Base-by-base conservation (phyloP, 805 yeast genomes). In the Saccharomycopsis sp. region DNA sequence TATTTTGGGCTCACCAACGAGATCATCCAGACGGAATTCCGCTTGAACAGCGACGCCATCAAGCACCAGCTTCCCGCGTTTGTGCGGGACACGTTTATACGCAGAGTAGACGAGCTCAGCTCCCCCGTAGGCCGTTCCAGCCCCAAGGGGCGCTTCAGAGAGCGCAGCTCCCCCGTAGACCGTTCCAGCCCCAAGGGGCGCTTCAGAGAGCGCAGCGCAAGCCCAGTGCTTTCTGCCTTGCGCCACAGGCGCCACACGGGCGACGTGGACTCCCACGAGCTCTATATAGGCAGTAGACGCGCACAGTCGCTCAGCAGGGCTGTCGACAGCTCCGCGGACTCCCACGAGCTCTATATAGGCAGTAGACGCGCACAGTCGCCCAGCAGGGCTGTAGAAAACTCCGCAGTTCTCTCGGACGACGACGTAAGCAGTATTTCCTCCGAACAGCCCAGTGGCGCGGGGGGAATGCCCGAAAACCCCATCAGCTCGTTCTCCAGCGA, bases 1-100 rank as follows among this genome's bases (percentile, higher is more conserved):
- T 94, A 92, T 68, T 74, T 92, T 53, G 97, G 96, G 0, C 72
- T 92, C 21, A 90, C 97, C 0, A 74, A 79, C 18, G 97, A 91
- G 65, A 83, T 92, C 34, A 79, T 88, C 65, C 82, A 85, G 57
- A 84, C 92, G 16, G 99, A 92, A 66, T 71, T 79, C 4, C 74
- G 76, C 24, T 72, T 90, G 50, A 92, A 91, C 67, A 70, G 74
- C 12, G 68, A 71, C 15, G 71, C 77, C 0, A 20, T 16, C 7
- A 64, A 72, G 20, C 70, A 73, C 56, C 80, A 78, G 52, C 70
- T 89, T 18, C 97, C 97, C 0, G 68, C 77, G 5, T 85, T 85
- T 70, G 70, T 89, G 20, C 77, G 78, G 50, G 85, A 87, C 48
- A 79, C 81, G 1, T 78, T 83, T 2, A 67, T 83, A 2, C 78